Conservation (phyloP, 257 asterid genomes). For the Gentiana dahurica region DNA sequence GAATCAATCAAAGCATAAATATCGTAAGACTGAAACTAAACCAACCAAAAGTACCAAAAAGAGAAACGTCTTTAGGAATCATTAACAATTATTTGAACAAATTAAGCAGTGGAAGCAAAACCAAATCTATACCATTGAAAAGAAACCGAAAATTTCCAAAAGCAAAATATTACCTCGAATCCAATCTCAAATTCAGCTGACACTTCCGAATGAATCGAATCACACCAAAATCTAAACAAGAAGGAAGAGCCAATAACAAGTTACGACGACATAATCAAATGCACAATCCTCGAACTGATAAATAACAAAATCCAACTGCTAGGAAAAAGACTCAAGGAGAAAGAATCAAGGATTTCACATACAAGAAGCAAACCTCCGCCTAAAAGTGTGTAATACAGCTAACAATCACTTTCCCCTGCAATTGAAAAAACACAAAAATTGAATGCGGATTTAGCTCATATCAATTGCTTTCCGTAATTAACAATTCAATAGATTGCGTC, state of each 20-base stretch:
- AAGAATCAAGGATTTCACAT: constrained; percentile 7
- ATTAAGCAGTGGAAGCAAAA: constrained; percentile 2
- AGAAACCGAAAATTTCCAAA: not conserved
- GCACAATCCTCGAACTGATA: not conserved
- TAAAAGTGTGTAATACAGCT: constrained; percentile 3
- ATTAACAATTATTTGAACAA: not conserved
- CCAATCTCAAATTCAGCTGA: constrained; percentile 8
- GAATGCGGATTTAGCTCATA: not conserved
- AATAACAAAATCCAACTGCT: constrained; percentile 6
- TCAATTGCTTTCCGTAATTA: not conserved
- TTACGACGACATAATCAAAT: not conserved
- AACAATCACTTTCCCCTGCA: constrained; percentile 1
- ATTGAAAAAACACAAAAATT: constrained; percentile 5
- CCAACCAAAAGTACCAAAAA: not conserved
- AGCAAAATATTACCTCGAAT: not conserved
- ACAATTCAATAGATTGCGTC: not conserved
- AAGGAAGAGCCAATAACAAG: not conserved
- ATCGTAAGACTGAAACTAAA: not conserved
- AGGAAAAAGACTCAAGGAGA: constrained; percentile 6
- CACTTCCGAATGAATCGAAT: not conserved
- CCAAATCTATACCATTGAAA: not conserved
- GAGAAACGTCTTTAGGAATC: not conserved
- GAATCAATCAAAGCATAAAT: not conserved
- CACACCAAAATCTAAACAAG: not conserved
- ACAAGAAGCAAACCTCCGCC: constrained; percentile 1